Percentiles rank a stretch among this genome's conserved stretches.
phyloP scores from a whole-genome alignment of 768 basidiomycete species.

The Pholiota microspora region DNA sequence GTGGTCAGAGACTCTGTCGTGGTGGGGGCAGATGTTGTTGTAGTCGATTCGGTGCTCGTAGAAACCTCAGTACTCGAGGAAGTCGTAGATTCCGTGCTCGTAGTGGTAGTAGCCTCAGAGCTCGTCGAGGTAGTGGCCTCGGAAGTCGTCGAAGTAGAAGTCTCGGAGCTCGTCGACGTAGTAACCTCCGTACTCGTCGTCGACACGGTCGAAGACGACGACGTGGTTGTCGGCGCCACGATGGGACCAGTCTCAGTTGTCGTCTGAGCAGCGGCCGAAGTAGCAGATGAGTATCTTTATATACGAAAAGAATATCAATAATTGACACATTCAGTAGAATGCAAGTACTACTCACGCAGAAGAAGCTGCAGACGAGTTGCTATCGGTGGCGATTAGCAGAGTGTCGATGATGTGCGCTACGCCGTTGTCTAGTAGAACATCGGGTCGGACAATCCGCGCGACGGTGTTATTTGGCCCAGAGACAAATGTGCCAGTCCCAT shows the following conservation, averaged over 20 bases:
- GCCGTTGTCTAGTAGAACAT: constrained; percentile 64
- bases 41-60: too few species aligned
- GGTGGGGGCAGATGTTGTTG: too few species aligned
- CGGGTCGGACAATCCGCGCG: constrained; percentile 50
- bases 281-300: constrained; percentile 50
- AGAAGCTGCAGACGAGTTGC: constrained; percentile 41
- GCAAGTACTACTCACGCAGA: constrained; percentile 45
- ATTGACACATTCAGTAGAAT: background rate
- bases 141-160: too few species aligned
- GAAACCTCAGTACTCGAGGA: too few species aligned
- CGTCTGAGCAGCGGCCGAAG: constrained; percentile 9
- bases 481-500: constrained; percentile 59
- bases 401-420: constrained; percentile 63
- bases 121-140: too few species aligned
- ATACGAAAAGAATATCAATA: constrained; percentile 21
- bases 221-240: background rate
- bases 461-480: constrained; percentile 28
- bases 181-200: background rate
- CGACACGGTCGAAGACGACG: constrained; percentile 11
- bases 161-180: too few species aligned
- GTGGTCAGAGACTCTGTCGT: too few species aligned
- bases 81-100: too few species aligned
- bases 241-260: constrained; percentile 17
- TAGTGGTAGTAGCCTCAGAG: too few species aligned
- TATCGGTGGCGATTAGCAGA: constrained; percentile 46